Evolutionary conservation across 331 rosid genomes (phyloP).

Genomic region (Malus hybrid): DNA sequence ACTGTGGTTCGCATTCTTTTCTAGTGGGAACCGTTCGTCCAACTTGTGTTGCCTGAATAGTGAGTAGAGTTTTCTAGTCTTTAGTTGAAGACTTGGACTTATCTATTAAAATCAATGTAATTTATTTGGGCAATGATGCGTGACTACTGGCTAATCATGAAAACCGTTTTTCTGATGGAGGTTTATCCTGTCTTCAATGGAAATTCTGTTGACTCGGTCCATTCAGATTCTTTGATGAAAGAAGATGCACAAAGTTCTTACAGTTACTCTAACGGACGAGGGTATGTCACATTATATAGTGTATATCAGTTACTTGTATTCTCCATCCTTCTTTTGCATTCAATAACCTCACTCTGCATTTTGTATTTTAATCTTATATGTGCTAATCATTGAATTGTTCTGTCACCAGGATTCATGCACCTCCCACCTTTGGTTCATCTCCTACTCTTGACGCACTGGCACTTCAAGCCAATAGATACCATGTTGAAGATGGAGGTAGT

Average conservation of each 20-base stretch:
- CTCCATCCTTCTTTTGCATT: conserved; percentile 1
- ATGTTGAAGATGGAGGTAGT: conserved; percentile 56
- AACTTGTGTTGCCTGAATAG: background rate
- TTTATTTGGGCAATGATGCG: background rate
- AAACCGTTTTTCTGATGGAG: conserved; percentile 36
- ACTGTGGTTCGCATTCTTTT: background rate
- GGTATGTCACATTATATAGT: conserved; percentile 38
- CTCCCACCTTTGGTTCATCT: conserved; percentile 94
- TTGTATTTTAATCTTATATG: conserved; percentile 8
- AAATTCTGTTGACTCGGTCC: conserved; percentile 39
- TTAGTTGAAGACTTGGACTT: background rate
- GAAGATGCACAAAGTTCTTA: conserved; percentile 94
- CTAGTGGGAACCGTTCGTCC: background rate
- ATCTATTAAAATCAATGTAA: background rate
- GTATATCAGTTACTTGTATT: conserved; percentile 10
- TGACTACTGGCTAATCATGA: background rate
- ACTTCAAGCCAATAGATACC: conserved; percentile 44
- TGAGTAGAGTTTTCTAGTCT: background rate
- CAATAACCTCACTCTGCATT: background rate
- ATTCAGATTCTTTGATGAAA: conserved; percentile 69
- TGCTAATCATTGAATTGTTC: conserved; percentile 15
- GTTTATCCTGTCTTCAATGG: conserved; percentile 61
- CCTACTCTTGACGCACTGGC: conserved; percentile 70
- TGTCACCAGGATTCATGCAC: conserved; percentile 68
- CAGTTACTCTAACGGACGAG: conserved; percentile 52